Percentiles rank a stretch among this genome's conserved stretches.
Evolutionary conservation across 2,329 filamentous ascomycete genomes (phyloP).

Genomic region (Pezicula radicicola): DNA sequence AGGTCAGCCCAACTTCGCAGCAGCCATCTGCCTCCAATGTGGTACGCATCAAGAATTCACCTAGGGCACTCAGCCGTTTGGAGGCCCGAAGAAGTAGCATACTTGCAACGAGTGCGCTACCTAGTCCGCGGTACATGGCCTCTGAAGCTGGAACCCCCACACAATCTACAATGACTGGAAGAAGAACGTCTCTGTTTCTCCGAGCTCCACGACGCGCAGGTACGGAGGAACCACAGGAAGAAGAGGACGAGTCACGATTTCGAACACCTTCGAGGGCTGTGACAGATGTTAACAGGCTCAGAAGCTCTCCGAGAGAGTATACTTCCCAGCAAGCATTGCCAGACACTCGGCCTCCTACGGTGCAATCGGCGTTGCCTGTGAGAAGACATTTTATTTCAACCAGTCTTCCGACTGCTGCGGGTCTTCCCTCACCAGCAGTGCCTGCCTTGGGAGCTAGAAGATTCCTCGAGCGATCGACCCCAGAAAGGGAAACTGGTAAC

Average conservation of each 20-base stretch:
- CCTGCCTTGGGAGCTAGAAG: constrained; percentile 17
- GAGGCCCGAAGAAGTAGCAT: constrained; percentile 30
- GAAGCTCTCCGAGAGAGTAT: constrained; percentile 36
- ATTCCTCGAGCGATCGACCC: constrained; percentile 24
- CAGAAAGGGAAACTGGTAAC: constrained; percentile 26
- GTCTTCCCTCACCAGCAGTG: constrained; percentile 13
- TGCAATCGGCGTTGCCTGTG: constrained; percentile 47
- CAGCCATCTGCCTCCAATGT: constrained; percentile 16
- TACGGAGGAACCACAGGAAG: constrained; percentile 27
- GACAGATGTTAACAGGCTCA: constrained; percentile 48
- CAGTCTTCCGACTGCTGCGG: constrained; percentile 31
- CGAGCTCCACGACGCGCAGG: constrained; percentile 21
- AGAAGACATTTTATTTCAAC: constrained; percentile 50
- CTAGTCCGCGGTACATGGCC: constrained; percentile 24
- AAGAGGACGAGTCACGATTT: constrained; percentile 46
- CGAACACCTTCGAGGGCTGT: constrained; percentile 56
- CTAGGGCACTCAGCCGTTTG: constrained; percentile 27
- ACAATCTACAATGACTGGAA: constrained; percentile 50
- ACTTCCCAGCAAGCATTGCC: constrained; percentile 33
- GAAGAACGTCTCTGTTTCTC: constrained; percentile 53
- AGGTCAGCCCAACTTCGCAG: constrained; percentile 13
- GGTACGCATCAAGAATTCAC: constrained; percentile 22
- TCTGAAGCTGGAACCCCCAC: constrained; percentile 30
- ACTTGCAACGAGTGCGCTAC: constrained; percentile 24
- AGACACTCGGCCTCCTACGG: constrained; percentile 30